These are phyloP conservation scores for Yarrowia deformans DNA, from an alignment of 805 yeast species.

Conservation along the genomic window DNA sequence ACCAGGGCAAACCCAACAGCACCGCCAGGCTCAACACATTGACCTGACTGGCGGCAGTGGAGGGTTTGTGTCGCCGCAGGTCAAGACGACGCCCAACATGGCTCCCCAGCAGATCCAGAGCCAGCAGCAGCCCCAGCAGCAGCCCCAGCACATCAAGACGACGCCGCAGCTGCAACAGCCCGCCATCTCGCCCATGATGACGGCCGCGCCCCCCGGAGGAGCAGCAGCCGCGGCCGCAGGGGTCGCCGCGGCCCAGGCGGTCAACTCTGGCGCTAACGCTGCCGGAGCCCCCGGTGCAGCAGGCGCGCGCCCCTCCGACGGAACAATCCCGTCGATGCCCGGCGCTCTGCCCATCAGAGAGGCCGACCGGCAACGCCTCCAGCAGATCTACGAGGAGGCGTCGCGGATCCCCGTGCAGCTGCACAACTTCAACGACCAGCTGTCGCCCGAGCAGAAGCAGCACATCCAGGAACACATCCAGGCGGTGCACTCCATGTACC, in stretches of 20 bases:
- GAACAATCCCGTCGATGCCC: conserved; percentile 20
- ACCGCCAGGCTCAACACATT: conserved; percentile 22
- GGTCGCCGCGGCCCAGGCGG: conserved; percentile 11
- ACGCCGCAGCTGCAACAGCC: conserved; percentile 28
- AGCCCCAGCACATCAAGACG: conserved; percentile 24
- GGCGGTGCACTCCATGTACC: conserved; percentile 60
- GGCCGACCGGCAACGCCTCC: conserved; percentile 61
- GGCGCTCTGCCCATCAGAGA: conserved; percentile 54
- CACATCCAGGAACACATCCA: conserved; percentile 60
- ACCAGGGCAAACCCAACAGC: not conserved
- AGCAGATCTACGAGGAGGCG: conserved; percentile 72
- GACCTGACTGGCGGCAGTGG: conserved; percentile 29
- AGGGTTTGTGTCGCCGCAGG: not conserved
- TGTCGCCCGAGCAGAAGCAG: conserved; percentile 70
- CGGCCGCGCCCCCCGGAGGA: not conserved
- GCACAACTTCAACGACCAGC: conserved; percentile 64
- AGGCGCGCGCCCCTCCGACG: conserved; percentile 41
- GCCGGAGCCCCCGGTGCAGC: conserved; percentile 44
- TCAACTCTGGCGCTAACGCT: conserved; percentile 30
- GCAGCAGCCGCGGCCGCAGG: conserved; percentile 3
- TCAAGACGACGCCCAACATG: conserved; percentile 29
- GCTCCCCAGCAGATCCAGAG: conserved; percentile 16
- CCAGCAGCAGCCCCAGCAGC: conserved; percentile 2
- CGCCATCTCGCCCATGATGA: conserved; percentile 17
- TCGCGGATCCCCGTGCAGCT: conserved; percentile 69